Evolutionary conservation across 2,329 filamentous ascomycete species (phyloP).

Genomic region (Aspergillus arachidicola): DNA sequence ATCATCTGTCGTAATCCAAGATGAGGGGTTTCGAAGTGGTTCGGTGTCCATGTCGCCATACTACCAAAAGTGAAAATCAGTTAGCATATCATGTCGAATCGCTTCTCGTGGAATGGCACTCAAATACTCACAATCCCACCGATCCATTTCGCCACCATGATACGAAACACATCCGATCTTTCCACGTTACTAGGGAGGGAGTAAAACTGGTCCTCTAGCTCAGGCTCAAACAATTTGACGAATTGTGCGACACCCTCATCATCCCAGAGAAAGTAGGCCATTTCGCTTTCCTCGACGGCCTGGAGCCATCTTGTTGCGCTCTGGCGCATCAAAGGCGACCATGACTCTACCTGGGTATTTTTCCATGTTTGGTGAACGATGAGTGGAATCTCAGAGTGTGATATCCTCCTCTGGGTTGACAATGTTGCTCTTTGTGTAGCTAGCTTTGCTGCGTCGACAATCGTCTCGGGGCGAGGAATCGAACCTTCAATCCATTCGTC

Average conservation of each 20-base stretch:
- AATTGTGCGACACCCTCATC: slow-evolving; percentile 33
- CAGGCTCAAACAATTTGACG: slow-evolving; percentile 29
- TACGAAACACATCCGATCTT: slow-evolving; percentile 34
- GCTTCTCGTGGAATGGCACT: not conserved
- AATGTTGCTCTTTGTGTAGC: not conserved
- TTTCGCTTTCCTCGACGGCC: slow-evolving; percentile 22
- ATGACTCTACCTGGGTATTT: slow-evolving; percentile 27
- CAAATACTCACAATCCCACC: slow-evolving; percentile 17
- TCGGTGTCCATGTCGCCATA: slow-evolving; percentile 38
- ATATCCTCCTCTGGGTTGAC: not conserved
- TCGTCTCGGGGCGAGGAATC: not conserved
- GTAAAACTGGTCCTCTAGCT: slow-evolving; percentile 23
- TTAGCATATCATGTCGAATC: not conserved
- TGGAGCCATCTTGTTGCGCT: slow-evolving; percentile 34
- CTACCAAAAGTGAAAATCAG: slow-evolving; percentile 13
- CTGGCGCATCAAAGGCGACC: slow-evolving; percentile 25
- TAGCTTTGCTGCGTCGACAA: not conserved
- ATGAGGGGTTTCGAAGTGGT: slow-evolving; percentile 29
- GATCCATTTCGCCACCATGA: slow-evolving; percentile 34
- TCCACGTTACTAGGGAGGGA: slow-evolving; percentile 32
- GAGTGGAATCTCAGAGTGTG: slow-evolving; percentile 31
- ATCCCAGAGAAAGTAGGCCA: slow-evolving; percentile 39
- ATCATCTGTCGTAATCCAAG: slow-evolving; percentile 30
- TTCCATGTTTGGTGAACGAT: slow-evolving; percentile 40
- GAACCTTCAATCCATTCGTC: not conserved